Conservation (phyloP, 257 asterid genomes). For the Mentha longifolia region DNA sequence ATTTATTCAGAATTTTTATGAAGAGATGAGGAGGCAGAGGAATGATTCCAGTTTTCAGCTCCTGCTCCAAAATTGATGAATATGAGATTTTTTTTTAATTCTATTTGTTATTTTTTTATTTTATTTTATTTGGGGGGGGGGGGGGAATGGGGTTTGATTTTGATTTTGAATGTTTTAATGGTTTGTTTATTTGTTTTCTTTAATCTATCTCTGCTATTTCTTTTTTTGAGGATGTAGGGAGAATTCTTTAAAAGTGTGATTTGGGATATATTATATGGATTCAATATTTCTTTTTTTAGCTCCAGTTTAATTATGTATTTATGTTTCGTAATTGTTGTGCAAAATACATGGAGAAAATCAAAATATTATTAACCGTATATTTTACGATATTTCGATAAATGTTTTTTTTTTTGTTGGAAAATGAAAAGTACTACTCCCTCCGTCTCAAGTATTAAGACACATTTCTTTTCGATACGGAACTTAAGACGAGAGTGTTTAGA, state of each 20-base stretch:
- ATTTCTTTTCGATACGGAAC: too few relatives aligned
- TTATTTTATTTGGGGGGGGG: too few relatives aligned
- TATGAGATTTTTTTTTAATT: neutral
- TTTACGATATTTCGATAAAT: too few relatives aligned
- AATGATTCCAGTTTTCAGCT: slow-evolving; percentile 32
- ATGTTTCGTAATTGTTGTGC: neutral
- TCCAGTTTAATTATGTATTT: neutral
- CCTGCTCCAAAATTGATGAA: slow-evolving; percentile 19
- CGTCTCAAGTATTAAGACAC: too few relatives aligned
- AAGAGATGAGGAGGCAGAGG: slow-evolving; percentile 74
- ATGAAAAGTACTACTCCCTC: too few relatives aligned
- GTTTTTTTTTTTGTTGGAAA: too few relatives aligned
- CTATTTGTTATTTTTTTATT: neutral
- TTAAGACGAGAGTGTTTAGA: too few relatives aligned
- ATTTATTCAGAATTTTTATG: slow-evolving; percentile 73
- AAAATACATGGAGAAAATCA: too few relatives aligned
- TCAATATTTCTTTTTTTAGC: neutral
- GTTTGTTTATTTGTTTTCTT: neutral
- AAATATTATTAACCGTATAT: too few relatives aligned
- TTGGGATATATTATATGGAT: neutral
- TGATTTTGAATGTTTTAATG: neutral
- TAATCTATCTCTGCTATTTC: neutral
- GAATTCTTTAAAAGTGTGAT: neutral
- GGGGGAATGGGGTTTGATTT: neutral
- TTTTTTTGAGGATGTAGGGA: neutral